Evolutionary conservation across 1,284 basidiomycete species (phyloP).

Genomic region (Chondrostereum purpureum): DNA sequence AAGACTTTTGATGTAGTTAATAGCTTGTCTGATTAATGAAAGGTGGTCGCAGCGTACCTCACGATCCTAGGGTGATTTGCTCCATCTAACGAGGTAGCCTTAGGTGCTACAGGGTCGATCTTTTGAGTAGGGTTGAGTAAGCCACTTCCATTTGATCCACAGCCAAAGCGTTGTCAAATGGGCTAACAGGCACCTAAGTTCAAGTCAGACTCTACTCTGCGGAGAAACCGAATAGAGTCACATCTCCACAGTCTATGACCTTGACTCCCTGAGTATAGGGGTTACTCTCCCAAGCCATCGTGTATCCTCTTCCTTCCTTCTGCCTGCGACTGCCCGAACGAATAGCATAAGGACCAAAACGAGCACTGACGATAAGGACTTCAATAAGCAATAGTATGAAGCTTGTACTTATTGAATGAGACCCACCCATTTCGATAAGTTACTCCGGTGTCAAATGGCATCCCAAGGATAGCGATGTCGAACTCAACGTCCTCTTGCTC

Average conservation of each 20-base stretch:
- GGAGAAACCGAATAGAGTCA: constrained; percentile 23
- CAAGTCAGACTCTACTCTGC: neutral
- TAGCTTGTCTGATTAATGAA: neutral
- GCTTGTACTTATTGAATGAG: constrained; percentile 2
- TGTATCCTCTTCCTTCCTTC: constrained; percentile 48
- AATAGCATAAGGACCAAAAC: constrained; percentile 79
- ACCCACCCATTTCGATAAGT: constrained; percentile 56
- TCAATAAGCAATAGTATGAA: no score
- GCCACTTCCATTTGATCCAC: constrained; percentile 76
- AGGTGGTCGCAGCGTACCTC: constrained; percentile 38
- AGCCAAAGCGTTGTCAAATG: constrained; percentile 71
- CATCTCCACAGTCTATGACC: constrained; percentile 79
- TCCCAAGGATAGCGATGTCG: constrained; percentile 73
- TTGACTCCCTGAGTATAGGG: constrained; percentile 54
- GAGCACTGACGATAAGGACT: constrained; percentile 36
- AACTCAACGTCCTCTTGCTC: constrained; percentile 49
- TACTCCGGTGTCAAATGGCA: constrained; percentile 76
- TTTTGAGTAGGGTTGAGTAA: constrained; percentile 60
- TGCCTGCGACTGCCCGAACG: constrained; percentile 71
- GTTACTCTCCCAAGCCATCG: constrained; percentile 60
- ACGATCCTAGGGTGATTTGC: constrained; percentile 61
- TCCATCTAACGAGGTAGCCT: constrained; percentile 31
- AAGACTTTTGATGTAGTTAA: constrained; percentile 34
- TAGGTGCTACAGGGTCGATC: constrained; percentile 34
- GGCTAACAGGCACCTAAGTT: constrained; percentile 55